These are phyloP conservation scores for Starmerella bombicola DNA, from an alignment of 805 yeast species.

Conservation along the genomic window DNA sequence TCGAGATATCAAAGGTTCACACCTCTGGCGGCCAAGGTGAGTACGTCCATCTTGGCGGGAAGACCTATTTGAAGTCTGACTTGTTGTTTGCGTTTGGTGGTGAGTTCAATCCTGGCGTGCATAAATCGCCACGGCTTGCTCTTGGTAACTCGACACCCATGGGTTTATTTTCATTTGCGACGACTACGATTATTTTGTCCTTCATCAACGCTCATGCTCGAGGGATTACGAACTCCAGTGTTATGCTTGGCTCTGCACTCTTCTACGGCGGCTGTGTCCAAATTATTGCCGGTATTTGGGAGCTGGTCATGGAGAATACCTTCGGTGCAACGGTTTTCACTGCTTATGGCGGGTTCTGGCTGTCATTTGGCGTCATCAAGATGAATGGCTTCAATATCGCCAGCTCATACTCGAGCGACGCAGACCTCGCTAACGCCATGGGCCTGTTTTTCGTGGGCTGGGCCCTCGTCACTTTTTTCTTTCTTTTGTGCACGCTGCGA, in stretches of 20 bases:
- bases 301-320: slow-evolving; percentile 49
- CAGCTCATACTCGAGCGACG: slow-evolving; percentile 31
- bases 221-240: slow-evolving; percentile 41
- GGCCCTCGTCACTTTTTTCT: slow-evolving; percentile 47
- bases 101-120: slow-evolving; percentile 33
- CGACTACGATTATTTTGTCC: slow-evolving; percentile 49
- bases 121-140: slow-evolving; percentile 35
- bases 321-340: slow-evolving; percentile 45
- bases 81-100: slow-evolving; percentile 57
- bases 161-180: slow-evolving; percentile 48
- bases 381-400: slow-evolving; percentile 42
- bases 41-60: slow-evolving; percentile 31
- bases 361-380: slow-evolving; percentile 45
- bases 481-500: slow-evolving; percentile 44
- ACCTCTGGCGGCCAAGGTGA: slow-evolving; percentile 20
- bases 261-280: slow-evolving; percentile 56
- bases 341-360: slow-evolving; percentile 52
- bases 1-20: slow-evolving; percentile 6
- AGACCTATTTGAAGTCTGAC: slow-evolving; percentile 35
- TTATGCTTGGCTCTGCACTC: slow-evolving; percentile 48
- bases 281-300: slow-evolving; percentile 57
- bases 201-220: slow-evolving; percentile 44
- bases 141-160: slow-evolving; percentile 56
- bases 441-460: slow-evolving; percentile 53
- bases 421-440: slow-evolving; percentile 35